phyloP scores from a whole-genome alignment of 2,329 filamentous ascomycete species.

The Aspergillus intermedius region DNA sequence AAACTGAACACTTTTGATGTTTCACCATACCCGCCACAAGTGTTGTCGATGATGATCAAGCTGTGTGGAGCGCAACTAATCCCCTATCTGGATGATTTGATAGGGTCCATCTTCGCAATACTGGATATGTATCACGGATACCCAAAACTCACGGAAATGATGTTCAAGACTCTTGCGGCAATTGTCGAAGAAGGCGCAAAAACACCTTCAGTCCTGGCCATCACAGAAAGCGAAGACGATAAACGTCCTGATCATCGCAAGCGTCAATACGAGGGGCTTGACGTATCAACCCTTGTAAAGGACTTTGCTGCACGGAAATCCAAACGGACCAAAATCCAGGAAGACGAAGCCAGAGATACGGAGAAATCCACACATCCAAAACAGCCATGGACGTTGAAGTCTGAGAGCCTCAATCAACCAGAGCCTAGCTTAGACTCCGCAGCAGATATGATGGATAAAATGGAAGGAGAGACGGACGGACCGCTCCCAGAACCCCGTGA shows the following conservation, averaged over 20 bases:
- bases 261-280: conserved; percentile 22
- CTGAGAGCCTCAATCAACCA: conserved; percentile 19
- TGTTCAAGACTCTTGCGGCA: conserved; percentile 76
- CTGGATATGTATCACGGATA: conserved; percentile 96
- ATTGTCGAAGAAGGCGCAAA: conserved; percentile 76
- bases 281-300: conserved; percentile 26
- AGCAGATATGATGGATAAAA: conserved; percentile 26
- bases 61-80: conserved; percentile 75
- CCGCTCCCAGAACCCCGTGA: conserved; percentile 38
- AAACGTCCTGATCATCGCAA: conserved; percentile 23
- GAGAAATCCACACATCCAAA: conserved; percentile 23
- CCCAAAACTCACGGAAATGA: conserved; percentile 70
- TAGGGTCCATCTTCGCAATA: conserved; percentile 84
- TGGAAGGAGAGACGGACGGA: conserved; percentile 27
- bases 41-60: conserved; percentile 88
- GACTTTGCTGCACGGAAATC: conserved; percentile 29
- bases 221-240: conserved; percentile 26
- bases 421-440: conserved; percentile 23
- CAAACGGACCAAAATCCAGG: conserved; percentile 19
- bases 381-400: conserved; percentile 25
- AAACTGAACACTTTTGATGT: conserved; percentile 89
- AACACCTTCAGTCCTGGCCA: conserved; percentile 42
- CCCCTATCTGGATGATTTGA: conserved; percentile 84
- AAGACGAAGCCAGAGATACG: conserved; percentile 18
- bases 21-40: conserved; percentile 82